Evolutionary conservation across 2,329 filamentous ascomycete genomes (phyloP).

Genomic region (Diaporthe vexans): DNA sequence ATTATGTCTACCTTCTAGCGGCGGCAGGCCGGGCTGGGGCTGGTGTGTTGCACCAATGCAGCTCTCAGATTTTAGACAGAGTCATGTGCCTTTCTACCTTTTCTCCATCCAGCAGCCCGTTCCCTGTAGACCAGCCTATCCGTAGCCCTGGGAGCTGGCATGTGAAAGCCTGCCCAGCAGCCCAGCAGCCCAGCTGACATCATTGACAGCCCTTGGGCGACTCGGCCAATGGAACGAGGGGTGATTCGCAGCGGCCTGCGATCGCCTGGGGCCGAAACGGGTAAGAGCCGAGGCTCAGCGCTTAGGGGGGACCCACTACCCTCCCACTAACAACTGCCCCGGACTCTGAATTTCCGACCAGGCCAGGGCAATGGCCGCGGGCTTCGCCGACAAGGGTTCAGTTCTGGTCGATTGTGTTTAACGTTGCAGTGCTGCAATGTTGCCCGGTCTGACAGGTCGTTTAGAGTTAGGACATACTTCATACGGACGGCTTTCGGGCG

Average conservation of each 20-base stretch:
- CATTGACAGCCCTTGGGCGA: slow-evolving; percentile 28
- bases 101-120: not conserved
- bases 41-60: slow-evolving; percentile 32
- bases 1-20: slow-evolving; percentile 24
- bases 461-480: slow-evolving; percentile 13
- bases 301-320: not conserved
- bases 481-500: not conserved
- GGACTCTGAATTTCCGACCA: slow-evolving; percentile 20
- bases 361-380: not conserved
- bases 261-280: slow-evolving; percentile 17
- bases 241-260: slow-evolving; percentile 13
- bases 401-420: not conserved
- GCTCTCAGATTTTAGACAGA: slow-evolving; percentile 16
- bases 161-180: slow-evolving; percentile 36
- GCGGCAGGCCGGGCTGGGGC: slow-evolving; percentile 5
- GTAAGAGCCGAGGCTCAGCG: slow-evolving; percentile 39
- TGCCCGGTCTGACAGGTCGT: slow-evolving; percentile 22
- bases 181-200: slow-evolving; percentile 33
- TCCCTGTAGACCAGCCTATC: not conserved
- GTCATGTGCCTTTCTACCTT: slow-evolving; percentile 37
- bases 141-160: slow-evolving; percentile 27
- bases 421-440: slow-evolving; percentile 13
- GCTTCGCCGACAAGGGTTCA: not conserved
- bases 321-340: not conserved
- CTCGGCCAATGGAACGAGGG: slow-evolving; percentile 33